These are phyloP conservation scores for Mortierella sp. DNA, from an alignment of 371 early-diverging fungal genomes.

Conservation along the genomic window DNA sequence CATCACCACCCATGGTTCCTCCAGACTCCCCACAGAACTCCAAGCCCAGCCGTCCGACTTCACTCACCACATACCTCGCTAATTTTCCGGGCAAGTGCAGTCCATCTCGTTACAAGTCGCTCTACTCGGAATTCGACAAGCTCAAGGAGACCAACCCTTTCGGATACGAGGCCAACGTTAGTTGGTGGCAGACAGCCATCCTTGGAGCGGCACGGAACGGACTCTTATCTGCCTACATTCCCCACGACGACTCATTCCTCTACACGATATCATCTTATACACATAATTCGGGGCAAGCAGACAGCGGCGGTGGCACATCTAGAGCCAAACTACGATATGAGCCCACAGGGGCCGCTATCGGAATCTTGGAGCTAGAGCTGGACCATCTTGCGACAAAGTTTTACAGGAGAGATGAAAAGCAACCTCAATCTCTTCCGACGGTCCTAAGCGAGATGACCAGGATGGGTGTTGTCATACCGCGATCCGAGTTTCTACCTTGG, in stretches of 20 bases:
- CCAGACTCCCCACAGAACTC: slow-evolving; percentile 20
- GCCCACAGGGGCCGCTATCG: slow-evolving; percentile 46
- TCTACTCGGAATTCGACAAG: slow-evolving; percentile 47
- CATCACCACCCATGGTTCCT: slow-evolving; percentile 6
- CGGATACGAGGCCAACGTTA: slow-evolving; percentile 50
- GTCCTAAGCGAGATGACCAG: slow-evolving; percentile 43
- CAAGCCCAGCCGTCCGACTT: slow-evolving; percentile 32
- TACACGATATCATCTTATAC: background rate
- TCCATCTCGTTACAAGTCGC: slow-evolving; percentile 34
- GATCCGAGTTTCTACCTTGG: slow-evolving; percentile 53
- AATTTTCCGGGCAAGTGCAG: slow-evolving; percentile 45
- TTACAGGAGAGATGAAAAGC: slow-evolving; percentile 25
- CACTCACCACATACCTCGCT: slow-evolving; percentile 46
- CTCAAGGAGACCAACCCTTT: slow-evolving; percentile 50
- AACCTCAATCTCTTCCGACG: slow-evolving; percentile 30
- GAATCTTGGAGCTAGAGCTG: slow-evolving; percentile 46
- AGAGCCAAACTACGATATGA: slow-evolving; percentile 21
- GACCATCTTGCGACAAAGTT: slow-evolving; percentile 35
- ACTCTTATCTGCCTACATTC: slow-evolving; percentile 35
- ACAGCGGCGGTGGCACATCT: background rate
- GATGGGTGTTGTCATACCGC: slow-evolving; percentile 34
- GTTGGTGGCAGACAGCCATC: slow-evolving; percentile 46
- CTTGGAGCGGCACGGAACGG: slow-evolving; percentile 50
- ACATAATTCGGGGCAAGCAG: background rate
- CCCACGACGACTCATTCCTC: slow-evolving; percentile 4